Evolutionary conservation across 208 protist genomes (phyloP).

Genomic region (Trichomonas vaginalis): DNA sequence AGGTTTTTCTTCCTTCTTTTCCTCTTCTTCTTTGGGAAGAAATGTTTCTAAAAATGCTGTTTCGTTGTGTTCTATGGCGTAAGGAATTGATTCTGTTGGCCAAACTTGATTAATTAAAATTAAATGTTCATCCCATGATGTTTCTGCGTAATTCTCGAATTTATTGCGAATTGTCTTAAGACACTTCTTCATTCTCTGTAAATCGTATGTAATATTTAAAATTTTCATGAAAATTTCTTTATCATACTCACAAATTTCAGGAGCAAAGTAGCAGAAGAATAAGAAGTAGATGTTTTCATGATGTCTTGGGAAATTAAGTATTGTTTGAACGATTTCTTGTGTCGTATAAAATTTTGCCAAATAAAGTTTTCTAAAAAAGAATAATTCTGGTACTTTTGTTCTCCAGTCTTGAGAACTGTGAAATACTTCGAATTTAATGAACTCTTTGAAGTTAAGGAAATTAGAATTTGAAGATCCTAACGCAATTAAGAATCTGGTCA

Average conservation of each 20-base stretch:
- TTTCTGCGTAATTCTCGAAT: background rate
- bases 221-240: background rate
- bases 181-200: background rate
- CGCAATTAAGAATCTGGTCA: background rate
- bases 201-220: background rate
- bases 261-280: background rate
- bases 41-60: background rate
- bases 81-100: background rate
- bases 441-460: background rate
- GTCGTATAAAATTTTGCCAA: background rate
- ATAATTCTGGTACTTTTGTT: background rate
- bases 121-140: background rate
- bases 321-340: background rate
- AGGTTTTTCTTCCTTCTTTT: background rate
- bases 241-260: background rate
- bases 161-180: background rate
- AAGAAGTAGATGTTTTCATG: background rate
- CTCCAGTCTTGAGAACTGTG: background rate
- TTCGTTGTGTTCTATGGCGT: background rate
- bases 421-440: background rate
- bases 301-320: background rate
- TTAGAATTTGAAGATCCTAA: background rate
- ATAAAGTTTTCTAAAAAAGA: background rate
- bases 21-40: background rate
- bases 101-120: background rate